Evolutionary conservation across 73 alveolate species (phyloP).

Genomic region (Durusdinium trenchii): DNA sequence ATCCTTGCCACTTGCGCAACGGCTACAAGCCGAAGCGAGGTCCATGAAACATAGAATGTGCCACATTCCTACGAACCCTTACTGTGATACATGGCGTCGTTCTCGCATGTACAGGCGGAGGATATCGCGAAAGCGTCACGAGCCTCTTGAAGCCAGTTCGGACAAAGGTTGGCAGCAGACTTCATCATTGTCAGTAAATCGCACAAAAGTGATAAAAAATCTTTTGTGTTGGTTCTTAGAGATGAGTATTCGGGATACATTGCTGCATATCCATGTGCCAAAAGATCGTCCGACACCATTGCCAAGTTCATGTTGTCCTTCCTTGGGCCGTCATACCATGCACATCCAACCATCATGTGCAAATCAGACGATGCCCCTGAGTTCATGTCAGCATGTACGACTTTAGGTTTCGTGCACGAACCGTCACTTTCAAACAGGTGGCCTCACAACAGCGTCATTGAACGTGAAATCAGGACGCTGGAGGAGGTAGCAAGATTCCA

Average conservation of each 20-base stretch:
- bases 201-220: neutral
- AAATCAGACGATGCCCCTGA: conserved; percentile 20
- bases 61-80: conserved; percentile 25
- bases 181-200: conserved; percentile 41
- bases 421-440: neutral
- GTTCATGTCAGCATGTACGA: neutral
- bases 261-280: conserved; percentile 41
- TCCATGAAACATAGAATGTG: conserved; percentile 23
- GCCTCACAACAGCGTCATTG: conserved; percentile 38
- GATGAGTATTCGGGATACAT: conserved; percentile 14
- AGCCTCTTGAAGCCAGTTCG: conserved; percentile 3
- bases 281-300: neutral
- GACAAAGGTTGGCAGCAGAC: conserved; percentile 1
- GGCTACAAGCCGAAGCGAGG: conserved; percentile 21
- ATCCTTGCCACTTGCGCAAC: conserved; percentile 12
- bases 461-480: conserved; percentile 16
- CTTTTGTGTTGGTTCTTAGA: conserved; percentile 33
- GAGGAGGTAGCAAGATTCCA: conserved; percentile 6
- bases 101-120: neutral
- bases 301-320: neutral
- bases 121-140: neutral
- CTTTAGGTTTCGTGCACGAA: neutral
- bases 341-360: neutral
- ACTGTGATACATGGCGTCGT: neutral
- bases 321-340: neutral